phyloP scores from a whole-genome alignment of 139 green algal genomes.

The Chlamydomonas eustigma region DNA sequence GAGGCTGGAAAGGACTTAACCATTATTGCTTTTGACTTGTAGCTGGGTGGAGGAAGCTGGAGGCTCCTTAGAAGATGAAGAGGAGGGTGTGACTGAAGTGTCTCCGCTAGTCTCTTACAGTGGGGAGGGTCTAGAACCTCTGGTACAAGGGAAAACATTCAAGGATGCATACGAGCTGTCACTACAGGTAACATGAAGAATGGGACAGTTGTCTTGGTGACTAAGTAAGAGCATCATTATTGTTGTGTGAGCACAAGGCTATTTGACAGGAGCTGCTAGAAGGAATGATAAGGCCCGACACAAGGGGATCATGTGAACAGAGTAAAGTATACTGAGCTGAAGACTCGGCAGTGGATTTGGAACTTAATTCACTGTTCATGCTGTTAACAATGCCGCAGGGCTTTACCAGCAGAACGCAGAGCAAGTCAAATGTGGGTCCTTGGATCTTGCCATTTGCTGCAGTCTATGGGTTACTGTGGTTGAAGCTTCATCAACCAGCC shows the following conservation, averaged over 20 bases:
- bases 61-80: constrained; percentile 7
- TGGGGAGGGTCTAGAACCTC: constrained; percentile 27
- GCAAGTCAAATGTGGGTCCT: constrained; percentile 10
- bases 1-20: not conserved
- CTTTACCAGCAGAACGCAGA: constrained; percentile 1
- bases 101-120: constrained; percentile 34
- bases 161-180: constrained; percentile 27
- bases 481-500: too few species aligned
- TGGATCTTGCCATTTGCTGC: constrained; percentile 19
- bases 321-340: too few species aligned
- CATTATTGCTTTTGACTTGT: too few species aligned
- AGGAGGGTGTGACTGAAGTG: constrained; percentile 33
- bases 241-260: too few species aligned
- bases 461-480: constrained; percentile 7
- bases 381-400: constrained; percentile 7
- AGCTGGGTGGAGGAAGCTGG: constrained; percentile 15
- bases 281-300: too few species aligned
- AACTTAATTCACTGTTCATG: too few species aligned
- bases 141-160: constrained; percentile 24
- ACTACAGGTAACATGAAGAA: constrained; percentile 30
- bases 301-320: too few species aligned
- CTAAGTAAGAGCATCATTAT: too few species aligned
- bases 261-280: too few species aligned
- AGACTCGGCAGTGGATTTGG: too few species aligned
- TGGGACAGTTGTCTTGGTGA: too few species aligned